A percentile compares a stretch with the other conserved stretches of the same genome.
phyloP scores from a whole-genome alignment of 805 yeast species.

The Pachysolen tannophilus region DNA sequence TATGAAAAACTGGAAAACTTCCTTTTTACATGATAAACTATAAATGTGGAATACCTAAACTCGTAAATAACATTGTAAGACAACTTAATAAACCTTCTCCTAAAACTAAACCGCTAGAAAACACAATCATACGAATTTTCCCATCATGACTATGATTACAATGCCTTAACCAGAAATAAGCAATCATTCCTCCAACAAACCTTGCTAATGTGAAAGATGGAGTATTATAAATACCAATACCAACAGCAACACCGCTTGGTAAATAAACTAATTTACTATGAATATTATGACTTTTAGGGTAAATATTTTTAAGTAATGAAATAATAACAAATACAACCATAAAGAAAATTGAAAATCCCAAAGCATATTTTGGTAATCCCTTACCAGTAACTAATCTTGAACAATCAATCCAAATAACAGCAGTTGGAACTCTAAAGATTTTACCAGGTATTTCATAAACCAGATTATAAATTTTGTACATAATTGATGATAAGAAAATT shows the following conservation, averaged over 20 bases:
- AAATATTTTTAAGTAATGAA: constrained; percentile 51
- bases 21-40: no score
- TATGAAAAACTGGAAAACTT: no score
- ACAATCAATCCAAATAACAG: constrained; percentile 94
- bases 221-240: constrained; percentile 89
- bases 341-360: constrained; percentile 48
- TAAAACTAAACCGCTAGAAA: constrained; percentile 84
- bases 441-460: constrained; percentile 83
- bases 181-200: constrained; percentile 76
- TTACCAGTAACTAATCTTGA: constrained; percentile 87
- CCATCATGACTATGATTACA: constrained; percentile 28
- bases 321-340: constrained; percentile 65
- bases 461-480: constrained; percentile 74
- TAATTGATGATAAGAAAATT: constrained; percentile 65
- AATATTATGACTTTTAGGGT: constrained; percentile 33
- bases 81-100: constrained; percentile 93
- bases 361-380: constrained; percentile 78
- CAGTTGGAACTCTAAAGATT: constrained; percentile 85
- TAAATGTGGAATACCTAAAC: constrained; percentile 57
- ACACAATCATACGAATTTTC: constrained; percentile 71
- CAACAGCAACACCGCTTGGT: constrained; percentile 96
- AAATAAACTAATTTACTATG: constrained; percentile 44
- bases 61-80: constrained; percentile 69
- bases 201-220: constrained; percentile 93
- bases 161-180: constrained; percentile 47